Evolutionary conservation across 352 stramenopile genomes (phyloP), one percentile per base, ranked within the genome.

Genomic region (Pythium aquatile): DNA sequence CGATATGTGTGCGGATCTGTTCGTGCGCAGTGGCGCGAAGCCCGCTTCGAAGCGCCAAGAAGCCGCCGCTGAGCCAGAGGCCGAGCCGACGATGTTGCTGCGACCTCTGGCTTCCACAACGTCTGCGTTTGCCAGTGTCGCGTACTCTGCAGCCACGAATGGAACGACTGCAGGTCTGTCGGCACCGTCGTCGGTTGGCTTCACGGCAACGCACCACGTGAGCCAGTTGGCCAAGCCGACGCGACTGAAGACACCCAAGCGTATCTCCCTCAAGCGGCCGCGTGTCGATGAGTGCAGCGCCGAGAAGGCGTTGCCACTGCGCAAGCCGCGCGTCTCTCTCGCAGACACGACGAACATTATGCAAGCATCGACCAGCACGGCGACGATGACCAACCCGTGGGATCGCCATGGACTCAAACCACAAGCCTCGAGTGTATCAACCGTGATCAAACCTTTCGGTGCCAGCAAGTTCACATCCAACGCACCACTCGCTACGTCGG

Each of bases 181-280:
- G n/a, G 29, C 24, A n/a, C 14, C 33, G 3, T 29, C 33, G 7
- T 59, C 32, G 20, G 37, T 49, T 24, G 24, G 54, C 11, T 58
- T 7, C 32, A 13, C 46, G 9, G 16, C 56, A 14, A 48, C 58
- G 49, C 4, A 44, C 28, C 47, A 58, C 47, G 53, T 81, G 52
- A 87, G 69, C 44, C 78, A 86, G 24, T 55, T 88, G 46, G 60
- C 73, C 37, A 78, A 77, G 44, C 76, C 79, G 0, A 69, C 64
- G 24, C 75, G 69, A 37, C 70, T 91, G 24, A 63, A 63, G 8
- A 89, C 83, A 26, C 83, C 81, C 17, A 79, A 76, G n/a, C 88
- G 88, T 52, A 60, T 75, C 29, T 72, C 76, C 0, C 57, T 88
- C 56, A 93, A 93, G 68, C 74, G 83, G 44, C 52, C 52, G 59